A percentile compares a stretch with the other conserved stretches of the same genome.
Evolutionary conservation across 2,329 filamentous ascomycete species (phyloP).

Genomic region (Fonsecaea monophora): DNA sequence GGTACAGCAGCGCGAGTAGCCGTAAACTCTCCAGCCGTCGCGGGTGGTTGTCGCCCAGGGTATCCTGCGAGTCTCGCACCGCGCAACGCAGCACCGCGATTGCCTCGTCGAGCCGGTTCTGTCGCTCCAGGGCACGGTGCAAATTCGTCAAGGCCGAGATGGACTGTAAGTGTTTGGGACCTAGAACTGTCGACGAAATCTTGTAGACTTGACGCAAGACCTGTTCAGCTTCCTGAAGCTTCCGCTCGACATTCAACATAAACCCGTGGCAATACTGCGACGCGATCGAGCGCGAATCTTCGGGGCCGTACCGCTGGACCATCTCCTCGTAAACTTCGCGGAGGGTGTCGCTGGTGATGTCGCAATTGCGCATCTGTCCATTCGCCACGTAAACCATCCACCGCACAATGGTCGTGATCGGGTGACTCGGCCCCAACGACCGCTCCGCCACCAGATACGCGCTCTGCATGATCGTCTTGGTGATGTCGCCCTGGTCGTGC

Average conservation of each 20-base stretch:
- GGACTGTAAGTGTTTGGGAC: conserved; percentile 33
- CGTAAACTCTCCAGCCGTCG: conserved; percentile 34
- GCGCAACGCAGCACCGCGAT: conserved; percentile 28
- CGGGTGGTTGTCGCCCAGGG: conserved; percentile 37
- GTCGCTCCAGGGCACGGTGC: conserved; percentile 26
- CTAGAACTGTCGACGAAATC: conserved; percentile 29
- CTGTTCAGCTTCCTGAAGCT: conserved; percentile 31
- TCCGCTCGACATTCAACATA: conserved; percentile 37
- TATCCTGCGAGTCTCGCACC: conserved; percentile 33
- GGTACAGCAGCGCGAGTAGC: conserved; percentile 26
- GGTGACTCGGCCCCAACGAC: conserved; percentile 32
- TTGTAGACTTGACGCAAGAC: conserved; percentile 32
- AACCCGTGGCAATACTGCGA: conserved; percentile 38
- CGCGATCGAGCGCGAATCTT: conserved; percentile 34
- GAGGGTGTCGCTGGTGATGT: conserved; percentile 35
- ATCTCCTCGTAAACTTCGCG: conserved; percentile 26
- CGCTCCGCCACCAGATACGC: conserved; percentile 31
- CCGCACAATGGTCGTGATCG: conserved; percentile 32
- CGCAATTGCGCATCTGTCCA: conserved; percentile 24
- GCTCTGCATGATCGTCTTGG: conserved; percentile 33
- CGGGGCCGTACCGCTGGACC: conserved; percentile 22
- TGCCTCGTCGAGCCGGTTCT: conserved; percentile 35
- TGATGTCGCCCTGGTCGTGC: conserved; percentile 38
- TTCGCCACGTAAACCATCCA: conserved; percentile 38
- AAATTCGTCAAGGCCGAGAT: conserved; percentile 36